phyloP scores from a whole-genome alignment of 805 yeast genomes.

The Alloascoidea africana region DNA sequence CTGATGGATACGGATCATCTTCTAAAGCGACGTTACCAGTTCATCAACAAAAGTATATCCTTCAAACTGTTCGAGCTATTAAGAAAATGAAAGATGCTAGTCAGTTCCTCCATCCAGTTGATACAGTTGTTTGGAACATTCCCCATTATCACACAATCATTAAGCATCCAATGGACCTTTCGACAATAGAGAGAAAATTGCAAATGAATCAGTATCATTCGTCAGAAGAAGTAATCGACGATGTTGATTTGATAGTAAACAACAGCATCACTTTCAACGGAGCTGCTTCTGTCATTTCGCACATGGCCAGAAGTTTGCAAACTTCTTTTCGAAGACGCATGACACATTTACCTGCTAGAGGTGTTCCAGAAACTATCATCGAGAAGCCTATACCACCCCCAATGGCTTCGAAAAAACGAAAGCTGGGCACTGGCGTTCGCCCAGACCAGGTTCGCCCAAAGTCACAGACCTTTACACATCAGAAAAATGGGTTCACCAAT shows the following conservation, averaged over 20 bases:
- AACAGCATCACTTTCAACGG: slow-evolving; percentile 86
- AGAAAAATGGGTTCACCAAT: no score
- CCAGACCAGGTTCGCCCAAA: slow-evolving; percentile 7
- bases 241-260: slow-evolving; percentile 69
- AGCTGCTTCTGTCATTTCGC: slow-evolving; percentile 63
- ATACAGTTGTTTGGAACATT: slow-evolving; percentile 71
- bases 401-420: slow-evolving; percentile 5
- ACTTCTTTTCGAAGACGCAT: slow-evolving; percentile 89
- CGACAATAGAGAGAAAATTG: slow-evolving; percentile 78
- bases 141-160: slow-evolving; percentile 82
- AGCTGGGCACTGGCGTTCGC: slow-evolving; percentile 11
- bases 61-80: slow-evolving; percentile 70
- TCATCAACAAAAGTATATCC: slow-evolving; percentile 77
- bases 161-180: slow-evolving; percentile 82
- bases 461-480: no score
- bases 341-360: slow-evolving; percentile 70
- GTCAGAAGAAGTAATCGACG: slow-evolving; percentile 54
- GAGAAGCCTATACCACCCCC: no score
- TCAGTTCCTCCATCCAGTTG: slow-evolving; percentile 86
- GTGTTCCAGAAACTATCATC: slow-evolving; percentile 9
- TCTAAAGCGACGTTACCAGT: no score
- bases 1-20: no score
- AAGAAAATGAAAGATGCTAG: slow-evolving; percentile 83
- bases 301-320: slow-evolving; percentile 83
- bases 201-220: slow-evolving; percentile 53